Percentiles rank a stretch among this genome's conserved stretches.
Conservation (phyloP, 2,329 filamentous ascomycete species). For the Venturia aucupariae region DNA sequence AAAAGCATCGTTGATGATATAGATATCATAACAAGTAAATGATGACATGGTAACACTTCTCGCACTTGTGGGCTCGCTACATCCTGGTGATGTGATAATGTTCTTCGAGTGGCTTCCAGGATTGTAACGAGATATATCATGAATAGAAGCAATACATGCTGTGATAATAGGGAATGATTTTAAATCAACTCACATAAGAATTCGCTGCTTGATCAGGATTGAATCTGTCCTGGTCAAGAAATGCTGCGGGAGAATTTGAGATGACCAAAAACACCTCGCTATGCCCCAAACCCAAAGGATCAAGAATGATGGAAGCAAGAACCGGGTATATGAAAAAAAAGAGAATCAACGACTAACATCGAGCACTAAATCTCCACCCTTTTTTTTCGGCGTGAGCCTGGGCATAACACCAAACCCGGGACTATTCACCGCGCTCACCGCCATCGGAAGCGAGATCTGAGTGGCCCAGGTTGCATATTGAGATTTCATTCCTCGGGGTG, state of each 20-base stretch:
- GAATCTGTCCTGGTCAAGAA: neutral
- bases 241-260: neutral
- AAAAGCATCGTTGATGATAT: too few species aligned
- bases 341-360: constrained; percentile 1
- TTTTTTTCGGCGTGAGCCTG: constrained; percentile 11
- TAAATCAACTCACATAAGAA: too few species aligned
- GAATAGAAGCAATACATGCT: too few species aligned
- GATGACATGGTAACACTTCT: too few species aligned
- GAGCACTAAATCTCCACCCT: constrained; percentile 10
- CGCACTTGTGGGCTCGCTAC: too few species aligned
- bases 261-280: neutral
- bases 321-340: neutral
- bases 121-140: too few species aligned
- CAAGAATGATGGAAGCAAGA: neutral
- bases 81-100: too few species aligned
- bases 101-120: too few species aligned
- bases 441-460: neutral
- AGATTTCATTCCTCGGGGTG: neutral
- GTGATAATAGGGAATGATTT: too few species aligned
- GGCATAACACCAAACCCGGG: neutral
- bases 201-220: too few species aligned
- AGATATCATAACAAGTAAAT: too few species aligned
- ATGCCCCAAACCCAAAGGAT: neutral
- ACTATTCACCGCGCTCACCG: neutral
- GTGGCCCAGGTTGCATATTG: neutral